Evolutionary conservation across 257 asterid genomes (phyloP), one percentile per base, ranked within the genome.

Genomic region (Handroanthus guayacan): DNA sequence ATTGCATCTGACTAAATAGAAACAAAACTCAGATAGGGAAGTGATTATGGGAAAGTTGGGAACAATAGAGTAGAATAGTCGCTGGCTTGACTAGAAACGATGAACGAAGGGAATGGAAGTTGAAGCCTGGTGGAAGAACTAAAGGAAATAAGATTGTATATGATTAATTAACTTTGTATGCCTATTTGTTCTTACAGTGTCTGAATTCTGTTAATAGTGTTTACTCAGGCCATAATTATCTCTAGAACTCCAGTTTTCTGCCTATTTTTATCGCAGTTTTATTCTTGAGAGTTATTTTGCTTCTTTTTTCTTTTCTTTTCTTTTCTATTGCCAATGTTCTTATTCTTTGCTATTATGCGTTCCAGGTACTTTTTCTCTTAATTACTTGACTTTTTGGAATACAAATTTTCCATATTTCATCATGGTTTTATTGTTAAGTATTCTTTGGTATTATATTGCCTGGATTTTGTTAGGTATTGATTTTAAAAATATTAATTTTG

Each of bases 331-430:
- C 50, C 48, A 36, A 7, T n/a, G 45, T 3, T 41, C 14, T 50
- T 47, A 37, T 44, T 36, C 50, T 63, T 62, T 74, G 55, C 43
- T 71, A 43, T 56, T 9, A 8, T 50, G 64, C 38, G 34, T 11
- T 74, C 72, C 54, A 5, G 3, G 10, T 58, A 11, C 67, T 13
- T 0, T 36, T 14, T 12, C 13, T 18, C 55, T 17, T 14, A 44
- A 8, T 52, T 52, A 63, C 44, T 69, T 25, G 31, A 12, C 13
- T 10, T n/a, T 56, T n/a, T 44, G 18, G 10, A 45, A 4, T 31
- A 34, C 39, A 9, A 44, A 58, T 75, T 57, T 41, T 76, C 50
- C 51, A 47, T 58, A 38, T 56, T 54, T 61, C 13, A 50, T 77
- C 20, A 8, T 38, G 16, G 37, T 69, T 14, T 50, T 61, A 54